Evolutionary conservation across 768 basidiomycete species (phyloP), one percentile per base, ranked within the genome.

Genomic region (Hydnomerulius pinastri): DNA sequence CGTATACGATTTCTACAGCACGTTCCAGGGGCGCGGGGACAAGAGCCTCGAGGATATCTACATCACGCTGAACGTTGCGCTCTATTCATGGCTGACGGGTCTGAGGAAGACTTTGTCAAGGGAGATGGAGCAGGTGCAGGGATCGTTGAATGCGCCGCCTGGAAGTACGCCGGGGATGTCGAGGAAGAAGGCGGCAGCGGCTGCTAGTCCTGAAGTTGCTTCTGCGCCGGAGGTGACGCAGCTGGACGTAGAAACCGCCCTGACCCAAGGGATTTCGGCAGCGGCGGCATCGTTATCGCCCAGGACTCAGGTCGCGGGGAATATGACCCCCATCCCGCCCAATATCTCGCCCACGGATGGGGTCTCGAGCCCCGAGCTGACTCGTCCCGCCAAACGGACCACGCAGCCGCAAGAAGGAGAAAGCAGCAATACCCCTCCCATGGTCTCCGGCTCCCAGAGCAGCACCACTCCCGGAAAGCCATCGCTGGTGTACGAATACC

Each of bases 11-110:
- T 91, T 91, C 68, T 73, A 83, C 67, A 89, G 86, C 61, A 71
- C 77, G 48, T 91, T 90, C 64, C 79, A 80, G 23, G 72, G 74
- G 28, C 72, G 75, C 50, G 79, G 77, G 21, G 71, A 73, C 67
- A 71, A 75, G 56, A 79, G 81, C 43, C 74, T 77, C 25, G 85
- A 90, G 57, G 87, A 90, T 56, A 90, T 93, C 47, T 92, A 86
- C 66, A 90, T 93, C 67, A 86, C 89, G 4, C 74, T 93, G 56
- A 92, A 93, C 71, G 82, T 91, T 61, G 78, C 85, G 0, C 72
- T 92, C 2, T 92, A 92, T 61, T 81, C 87, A 8, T 91, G 89
- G 88, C 78, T 92, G 38, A 89, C 87, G 1, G 67, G 86, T 20
- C 75, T 91, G 33, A 81, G 87, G 50, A 91, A 89, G 67, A 88